Conservation (phyloP, 2,329 filamentous ascomycete species). For the Emericellopsis cladophorae region DNA sequence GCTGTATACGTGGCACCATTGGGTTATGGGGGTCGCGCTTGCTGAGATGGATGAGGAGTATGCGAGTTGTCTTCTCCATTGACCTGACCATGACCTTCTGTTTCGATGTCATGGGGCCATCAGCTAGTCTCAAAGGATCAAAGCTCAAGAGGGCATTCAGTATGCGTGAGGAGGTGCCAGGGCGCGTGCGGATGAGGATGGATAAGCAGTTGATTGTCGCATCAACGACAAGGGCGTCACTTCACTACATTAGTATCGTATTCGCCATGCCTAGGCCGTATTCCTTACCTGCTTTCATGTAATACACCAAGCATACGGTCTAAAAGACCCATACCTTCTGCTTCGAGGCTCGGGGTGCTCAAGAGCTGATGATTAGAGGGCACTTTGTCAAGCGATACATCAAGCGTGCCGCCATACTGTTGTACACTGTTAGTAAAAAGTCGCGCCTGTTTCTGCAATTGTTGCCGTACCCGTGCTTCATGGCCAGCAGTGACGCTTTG, state of each 20-base stretch:
- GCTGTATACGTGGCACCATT: slow-evolving; percentile 65
- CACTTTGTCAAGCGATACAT: slow-evolving; percentile 78
- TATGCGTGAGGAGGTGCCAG: slow-evolving; percentile 73
- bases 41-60: slow-evolving; percentile 69
- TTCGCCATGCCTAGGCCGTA: slow-evolving; percentile 2
- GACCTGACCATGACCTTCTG: slow-evolving; percentile 76
- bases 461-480: slow-evolving; percentile 62
- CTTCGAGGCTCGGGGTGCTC: slow-evolving; percentile 70
- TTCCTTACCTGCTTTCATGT: slow-evolving; percentile 68
- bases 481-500: slow-evolving; percentile 75
- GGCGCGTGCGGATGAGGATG: slow-evolving; percentile 69
- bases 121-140: slow-evolving; percentile 76
- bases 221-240: slow-evolving; percentile 79
- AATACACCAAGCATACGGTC: slow-evolving; percentile 78
- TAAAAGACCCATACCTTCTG: slow-evolving; percentile 80
- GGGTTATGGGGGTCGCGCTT: slow-evolving; percentile 79
- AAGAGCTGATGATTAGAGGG: slow-evolving; percentile 73
- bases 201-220: slow-evolving; percentile 84
- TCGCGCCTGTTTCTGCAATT: slow-evolving; percentile 9
- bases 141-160: slow-evolving; percentile 77
- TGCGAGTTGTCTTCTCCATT: slow-evolving; percentile 85
- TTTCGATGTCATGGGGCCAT: slow-evolving; percentile 63
- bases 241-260: slow-evolving; percentile 22
- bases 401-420: slow-evolving; percentile 38
- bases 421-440: neutral